Base-by-base conservation (phyloP, 257 asterid species). In the Craterostigma plantagineum region DNA sequence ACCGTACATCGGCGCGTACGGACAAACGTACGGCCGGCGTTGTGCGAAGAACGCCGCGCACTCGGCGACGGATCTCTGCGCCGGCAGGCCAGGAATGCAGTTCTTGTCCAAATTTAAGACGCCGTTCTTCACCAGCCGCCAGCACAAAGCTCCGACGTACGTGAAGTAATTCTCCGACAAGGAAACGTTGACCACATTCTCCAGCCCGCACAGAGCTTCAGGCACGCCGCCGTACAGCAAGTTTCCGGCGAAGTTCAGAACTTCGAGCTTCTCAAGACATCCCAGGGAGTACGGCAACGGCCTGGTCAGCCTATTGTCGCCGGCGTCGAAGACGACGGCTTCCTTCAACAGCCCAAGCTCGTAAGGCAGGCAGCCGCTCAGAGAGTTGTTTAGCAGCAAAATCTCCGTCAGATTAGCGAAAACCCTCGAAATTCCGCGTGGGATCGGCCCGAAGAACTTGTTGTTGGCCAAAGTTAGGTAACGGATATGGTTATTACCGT, bases 381-480 rank as follows among this genome's bases (percentile, higher is more conserved):
- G 36, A 23, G 61, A 36, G 53, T 81, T 81, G 62, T 81, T 72
- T 3, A 67, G 63, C 10, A 81, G 69, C 23, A 77, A 18, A 14
- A 75, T 56, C 41, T 81, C 94, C 0, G 73, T 45, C 1, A 68
- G 9, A 0, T 58, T 51, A 4, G 66, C 16, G 34, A 72, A 46
- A 34, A 57, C 30, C 30, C 30, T 54, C 30, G 45, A 43, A 10
- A 81, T 57, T 14, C 61, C 42, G 10, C 56, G 61, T 7, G 94
- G 84, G 56, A 81, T 75, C 1, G 83, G 75, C 8, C 94, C 94
- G 46, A 67, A 69, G 53, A 81, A 56, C 27, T 47, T 67, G 73
- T 81, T 81, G 52, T 81, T 75, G 53, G 94, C 84, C 14, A 81
- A 35, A 3, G 92, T 72, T 2, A 81, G 87, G 16, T 62, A 77